Percentiles rank a stretch among this genome's conserved stretches.
phyloP scores from a whole-genome alignment of 2,329 filamentous ascomycete genomes.

The Botryotinia narcissicola region DNA sequence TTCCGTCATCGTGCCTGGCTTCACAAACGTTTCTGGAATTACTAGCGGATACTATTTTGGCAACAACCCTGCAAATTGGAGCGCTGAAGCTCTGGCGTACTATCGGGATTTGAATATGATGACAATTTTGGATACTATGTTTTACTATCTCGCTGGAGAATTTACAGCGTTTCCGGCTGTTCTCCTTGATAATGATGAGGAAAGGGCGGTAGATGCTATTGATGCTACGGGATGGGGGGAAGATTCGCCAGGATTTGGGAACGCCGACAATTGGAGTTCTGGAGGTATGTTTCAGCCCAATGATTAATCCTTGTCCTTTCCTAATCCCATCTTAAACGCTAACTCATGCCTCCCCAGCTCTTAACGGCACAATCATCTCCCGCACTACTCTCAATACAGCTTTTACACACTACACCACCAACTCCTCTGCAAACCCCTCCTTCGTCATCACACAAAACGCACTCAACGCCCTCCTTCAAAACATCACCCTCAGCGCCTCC shows the following conservation, averaged over 20 bases:
- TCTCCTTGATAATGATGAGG: neutral
- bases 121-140: constrained; percentile 10
- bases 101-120: constrained; percentile 27
- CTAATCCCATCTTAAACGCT: neutral
- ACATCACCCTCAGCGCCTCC: constrained; percentile 28
- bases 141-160: constrained; percentile 1
- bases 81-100: constrained; percentile 1
- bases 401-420: constrained; percentile 16
- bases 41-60: neutral
- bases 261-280: neutral
- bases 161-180: neutral
- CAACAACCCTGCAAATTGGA: constrained; percentile 27
- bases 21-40: neutral
- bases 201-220: neutral
- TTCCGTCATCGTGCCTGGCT: constrained; percentile 21
- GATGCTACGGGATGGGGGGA: neutral
- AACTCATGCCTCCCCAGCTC: neutral
- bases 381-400: constrained; percentile 26
- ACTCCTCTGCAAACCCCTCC: constrained; percentile 5
- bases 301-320: neutral
- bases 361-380: constrained; percentile 10
- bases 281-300: neutral
- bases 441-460: constrained; percentile 25
- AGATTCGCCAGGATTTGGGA: neutral
- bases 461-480: constrained; percentile 29